Evolutionary conservation across 2,329 filamentous ascomycete species (phyloP).

Genomic region (Scopulariopsis brevicaulis): DNA sequence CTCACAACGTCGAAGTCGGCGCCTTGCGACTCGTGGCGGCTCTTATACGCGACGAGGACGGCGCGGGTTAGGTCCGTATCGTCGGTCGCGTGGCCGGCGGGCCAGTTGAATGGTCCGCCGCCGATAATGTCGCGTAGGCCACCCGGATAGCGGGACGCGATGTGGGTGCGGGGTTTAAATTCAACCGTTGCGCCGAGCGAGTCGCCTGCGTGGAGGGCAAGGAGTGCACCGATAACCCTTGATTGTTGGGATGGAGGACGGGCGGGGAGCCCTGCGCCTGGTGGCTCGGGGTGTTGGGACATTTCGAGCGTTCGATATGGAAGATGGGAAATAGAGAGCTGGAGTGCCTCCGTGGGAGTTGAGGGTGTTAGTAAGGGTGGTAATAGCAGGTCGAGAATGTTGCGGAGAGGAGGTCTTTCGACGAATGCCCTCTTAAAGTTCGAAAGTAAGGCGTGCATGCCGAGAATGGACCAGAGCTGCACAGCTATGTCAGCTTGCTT

Average conservation of each 20-base stretch:
- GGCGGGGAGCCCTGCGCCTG: too few species aligned
- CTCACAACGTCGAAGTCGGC: constrained; percentile 16
- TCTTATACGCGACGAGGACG: constrained; percentile 28
- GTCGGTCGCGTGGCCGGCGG: constrained; percentile 30
- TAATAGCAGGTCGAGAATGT: too few species aligned
- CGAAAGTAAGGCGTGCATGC: too few species aligned
- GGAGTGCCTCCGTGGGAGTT: too few species aligned
- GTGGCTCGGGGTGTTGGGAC: too few species aligned
- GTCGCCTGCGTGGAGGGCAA: constrained; percentile 34
- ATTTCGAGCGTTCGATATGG: too few species aligned
- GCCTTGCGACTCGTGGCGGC: constrained; percentile 5
- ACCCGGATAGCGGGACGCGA: constrained; percentile 19
- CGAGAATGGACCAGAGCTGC: too few species aligned
- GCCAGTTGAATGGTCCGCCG: constrained; percentile 29
- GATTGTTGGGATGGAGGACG: not conserved
- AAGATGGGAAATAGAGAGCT: too few species aligned
- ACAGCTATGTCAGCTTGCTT: too few species aligned
- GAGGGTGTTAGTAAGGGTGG: too few species aligned
- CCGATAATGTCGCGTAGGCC: constrained; percentile 29
- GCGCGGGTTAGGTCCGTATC: constrained; percentile 34
- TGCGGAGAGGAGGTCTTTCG: too few species aligned
- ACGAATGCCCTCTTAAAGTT: too few species aligned
- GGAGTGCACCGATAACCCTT: constrained; percentile 25
- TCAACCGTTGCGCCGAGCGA: constrained; percentile 32
- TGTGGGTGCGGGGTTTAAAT: constrained; percentile 21